phyloP scores from a whole-genome alignment of 1,284 basidiomycete species.

The Mycosarcoma mackinlayi region DNA sequence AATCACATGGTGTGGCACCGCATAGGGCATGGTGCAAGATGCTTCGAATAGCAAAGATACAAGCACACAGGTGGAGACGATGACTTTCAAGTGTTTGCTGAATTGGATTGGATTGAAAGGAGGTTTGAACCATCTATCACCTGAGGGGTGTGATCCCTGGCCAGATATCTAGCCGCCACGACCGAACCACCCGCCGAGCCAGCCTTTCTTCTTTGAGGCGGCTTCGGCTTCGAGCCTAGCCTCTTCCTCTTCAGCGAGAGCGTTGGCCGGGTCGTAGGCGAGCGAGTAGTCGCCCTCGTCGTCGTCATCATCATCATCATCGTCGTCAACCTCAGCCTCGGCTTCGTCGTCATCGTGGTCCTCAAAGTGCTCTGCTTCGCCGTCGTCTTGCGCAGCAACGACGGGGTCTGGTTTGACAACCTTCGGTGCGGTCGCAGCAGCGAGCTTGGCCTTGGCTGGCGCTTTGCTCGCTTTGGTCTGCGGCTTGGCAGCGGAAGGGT shows the following conservation, averaged over 20 bases:
- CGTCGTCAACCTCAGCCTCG: constrained; percentile 12
- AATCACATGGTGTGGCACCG: too few relatives aligned
- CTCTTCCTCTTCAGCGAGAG: constrained; percentile 58
- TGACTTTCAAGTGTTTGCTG: too few relatives aligned
- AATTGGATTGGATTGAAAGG: too few relatives aligned
- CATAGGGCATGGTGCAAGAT: too few relatives aligned
- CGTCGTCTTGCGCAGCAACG: constrained; percentile 7
- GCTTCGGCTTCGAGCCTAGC: constrained; percentile 38
- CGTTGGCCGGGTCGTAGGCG: constrained; percentile 59
- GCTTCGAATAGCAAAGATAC: too few relatives aligned
- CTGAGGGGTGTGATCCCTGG: too few relatives aligned
- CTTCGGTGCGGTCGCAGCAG: constrained; percentile 8
- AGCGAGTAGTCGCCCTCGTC: constrained; percentile 31
- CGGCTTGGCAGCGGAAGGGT: constrained; percentile 5
- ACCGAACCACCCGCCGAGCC: constrained; percentile 66
- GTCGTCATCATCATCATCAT: constrained; percentile 14
- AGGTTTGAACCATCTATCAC: too few relatives aligned
- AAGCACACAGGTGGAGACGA: too few relatives aligned
- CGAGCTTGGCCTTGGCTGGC: constrained; percentile 11
- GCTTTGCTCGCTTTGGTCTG: constrained; percentile 16
- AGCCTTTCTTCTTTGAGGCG: constrained; percentile 52
- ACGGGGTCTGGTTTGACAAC: constrained; percentile 20
- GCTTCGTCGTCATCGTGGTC: constrained; percentile 28
- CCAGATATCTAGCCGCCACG: constrained; percentile 14
- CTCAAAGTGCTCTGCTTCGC: constrained; percentile 32